Base-by-base conservation (phyloP, 306 rosid genomes). In the Geum urbanum region DNA sequence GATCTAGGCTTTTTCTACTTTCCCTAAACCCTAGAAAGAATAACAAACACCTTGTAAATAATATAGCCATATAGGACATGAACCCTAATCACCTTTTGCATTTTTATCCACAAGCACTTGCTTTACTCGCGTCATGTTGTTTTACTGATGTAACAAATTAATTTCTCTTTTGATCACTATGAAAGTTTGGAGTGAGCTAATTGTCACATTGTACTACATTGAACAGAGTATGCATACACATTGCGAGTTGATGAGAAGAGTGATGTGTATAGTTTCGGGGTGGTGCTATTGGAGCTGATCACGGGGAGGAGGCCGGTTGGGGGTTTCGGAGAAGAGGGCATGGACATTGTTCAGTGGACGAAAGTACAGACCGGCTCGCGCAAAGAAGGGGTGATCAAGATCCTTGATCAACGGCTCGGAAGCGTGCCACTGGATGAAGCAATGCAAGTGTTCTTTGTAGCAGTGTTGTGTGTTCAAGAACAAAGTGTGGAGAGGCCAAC, bases 281-380 rank as follows among this genome's bases (percentile, higher is more conserved):
- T 92, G 70, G 96, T 92, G 14, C 63, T 92, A 20, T 41, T 92
- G 67, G 98, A 92, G 72, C 91, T 92, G 27, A 19, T 92, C 43
- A 87, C 95, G 0, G 96, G 98, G 7, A 37, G 88, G 72, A 85
- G 86, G 66, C 92, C 98, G 0, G 96, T 89, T 14, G 96, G 91
- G 2, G 85, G 86, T 61, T 92, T 92, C 22, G 98, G 92, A 1
- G 98, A 92, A 70, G 98, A 89, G 22, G 96, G 97, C 13, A 37
- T 92, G 63, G 95, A 92, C 81, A 86, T 92, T 67, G 98, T 92
- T 71, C 98, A 86, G 56, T 92, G 98, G 98, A 79, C 84, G 5
- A 92, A 80, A 81, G 66, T 74, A n/a, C 82, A 89, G 78, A 89
- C 90, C 3, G 79, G 80, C 53, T 84, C 87, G 54, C 84, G 19